A percentile compares a stretch with the other conserved stretches of the same genome.
These are phyloP conservation scores for Lolium multiflorum DNA, from an alignment of 176 grass and related monocot genomes.

Conservation along the genomic window DNA sequence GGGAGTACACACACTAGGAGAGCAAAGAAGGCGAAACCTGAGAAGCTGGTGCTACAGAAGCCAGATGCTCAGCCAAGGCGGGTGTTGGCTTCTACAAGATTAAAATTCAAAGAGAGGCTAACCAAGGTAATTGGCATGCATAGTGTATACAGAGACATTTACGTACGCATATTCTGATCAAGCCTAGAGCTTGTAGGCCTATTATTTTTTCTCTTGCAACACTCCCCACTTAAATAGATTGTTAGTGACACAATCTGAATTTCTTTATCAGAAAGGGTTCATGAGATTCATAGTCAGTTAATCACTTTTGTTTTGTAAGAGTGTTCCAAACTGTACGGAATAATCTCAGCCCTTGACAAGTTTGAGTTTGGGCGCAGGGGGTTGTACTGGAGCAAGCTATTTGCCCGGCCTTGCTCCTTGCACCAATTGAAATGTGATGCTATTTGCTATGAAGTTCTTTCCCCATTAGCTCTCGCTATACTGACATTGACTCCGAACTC, in stretches of 20 bases:
- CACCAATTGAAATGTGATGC: background rate
- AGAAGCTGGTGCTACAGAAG: conserved; percentile 34
- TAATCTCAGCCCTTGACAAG: too few species aligned
- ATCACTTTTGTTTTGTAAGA: background rate
- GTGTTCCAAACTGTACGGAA: background rate
- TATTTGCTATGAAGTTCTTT: background rate
- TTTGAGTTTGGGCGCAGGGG: too few species aligned
- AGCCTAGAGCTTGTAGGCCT: conserved; percentile 13
- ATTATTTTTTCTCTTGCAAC: background rate
- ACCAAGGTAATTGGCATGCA: conserved; percentile 68
- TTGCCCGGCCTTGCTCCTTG: background rate
- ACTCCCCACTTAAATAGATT: background rate
- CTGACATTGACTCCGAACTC: background rate
- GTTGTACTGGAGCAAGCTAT: background rate
- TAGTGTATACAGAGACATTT: background rate
- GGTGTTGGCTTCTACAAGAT: conserved; percentile 43
- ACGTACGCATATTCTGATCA: background rate
- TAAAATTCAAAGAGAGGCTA: conserved; percentile 73
- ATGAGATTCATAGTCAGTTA: background rate
- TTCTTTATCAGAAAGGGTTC: background rate
- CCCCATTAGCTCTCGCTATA: background rate
- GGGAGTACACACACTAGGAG: conserved; percentile 12
- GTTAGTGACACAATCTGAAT: background rate
- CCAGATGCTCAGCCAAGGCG: conserved; percentile 17
- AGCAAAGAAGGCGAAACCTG: conserved; percentile 33